Conservation (phyloP, 345 rosid genomes). For the Citrus sinensis region DVS_A1.0 CM039169.1:5757001-5757500, state of each 20-base stretch:
- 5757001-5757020: conserved; percentile 78
- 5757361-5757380: conserved; percentile 70
- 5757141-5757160: conserved; percentile 73
- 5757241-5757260: conserved; percentile 75
- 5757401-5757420: conserved; percentile 89
- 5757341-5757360: conserved; percentile 44
- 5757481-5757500: conserved; percentile 59
- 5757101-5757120: conserved; percentile 86
- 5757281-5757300: conserved; percentile 92
- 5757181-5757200: conserved; percentile 55
- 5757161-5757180: conserved; percentile 77
- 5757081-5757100: conserved; percentile 72
- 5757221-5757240: conserved; percentile 81
- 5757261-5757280: conserved; percentile 76
- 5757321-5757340: conserved; percentile 77
- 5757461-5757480: conserved; percentile 73
- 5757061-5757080: conserved; percentile 49
- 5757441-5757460: conserved; percentile 70
- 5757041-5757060: conserved; percentile 88
- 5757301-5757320: conserved; percentile 81
- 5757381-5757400: conserved; percentile 78
- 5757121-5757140: conserved; percentile 74
- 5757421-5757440: conserved; percentile 49
- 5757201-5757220: conserved; percentile 46
- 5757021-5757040: conserved; percentile 83